phyloP scores from a whole-genome alignment of 2,329 filamentous ascomycete species.

The Ciborinia camelliae region DNA sequence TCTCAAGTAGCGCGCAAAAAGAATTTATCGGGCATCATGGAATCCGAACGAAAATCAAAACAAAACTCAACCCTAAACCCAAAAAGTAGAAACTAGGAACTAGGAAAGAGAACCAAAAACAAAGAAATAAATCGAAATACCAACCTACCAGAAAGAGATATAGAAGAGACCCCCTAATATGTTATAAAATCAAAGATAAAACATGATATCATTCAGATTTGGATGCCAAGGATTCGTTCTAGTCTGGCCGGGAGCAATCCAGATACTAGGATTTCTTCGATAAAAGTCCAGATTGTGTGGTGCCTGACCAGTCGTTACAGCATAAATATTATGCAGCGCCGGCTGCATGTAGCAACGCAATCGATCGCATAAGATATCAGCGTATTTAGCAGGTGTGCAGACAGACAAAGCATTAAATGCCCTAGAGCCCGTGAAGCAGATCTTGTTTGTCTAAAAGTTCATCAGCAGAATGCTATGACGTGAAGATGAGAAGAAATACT shows the following conservation, averaged over 20 bases:
- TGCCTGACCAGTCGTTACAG: too few relatives aligned
- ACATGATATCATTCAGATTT: neutral
- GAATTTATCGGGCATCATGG: too few relatives aligned
- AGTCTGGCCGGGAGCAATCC: neutral
- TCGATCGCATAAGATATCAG: constrained; percentile 76
- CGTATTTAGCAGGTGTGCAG: constrained; percentile 84
- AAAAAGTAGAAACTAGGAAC: too few relatives aligned
- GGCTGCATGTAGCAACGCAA: constrained; percentile 63
- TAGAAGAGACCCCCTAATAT: too few relatives aligned
- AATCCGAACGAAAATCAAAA: too few relatives aligned
- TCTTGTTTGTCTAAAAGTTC: constrained; percentile 62
- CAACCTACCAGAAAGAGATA: neutral
- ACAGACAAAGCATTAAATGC: constrained; percentile 83
- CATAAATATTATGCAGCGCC: neutral
- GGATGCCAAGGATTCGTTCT: neutral
- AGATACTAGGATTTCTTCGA: neutral
- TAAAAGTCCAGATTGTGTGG: neutral
- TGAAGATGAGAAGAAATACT: neutral
- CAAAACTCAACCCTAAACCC: too few relatives aligned
- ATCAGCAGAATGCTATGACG: neutral
- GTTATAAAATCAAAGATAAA: neutral
- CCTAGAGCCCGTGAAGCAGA: constrained; percentile 77
- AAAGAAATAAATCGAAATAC: too few relatives aligned
- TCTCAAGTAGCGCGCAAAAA: too few relatives aligned
- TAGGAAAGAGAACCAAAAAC: too few relatives aligned